Conservation (phyloP, 345 rosid genomes). For the Eucalyptus fibrosa region DNA sequence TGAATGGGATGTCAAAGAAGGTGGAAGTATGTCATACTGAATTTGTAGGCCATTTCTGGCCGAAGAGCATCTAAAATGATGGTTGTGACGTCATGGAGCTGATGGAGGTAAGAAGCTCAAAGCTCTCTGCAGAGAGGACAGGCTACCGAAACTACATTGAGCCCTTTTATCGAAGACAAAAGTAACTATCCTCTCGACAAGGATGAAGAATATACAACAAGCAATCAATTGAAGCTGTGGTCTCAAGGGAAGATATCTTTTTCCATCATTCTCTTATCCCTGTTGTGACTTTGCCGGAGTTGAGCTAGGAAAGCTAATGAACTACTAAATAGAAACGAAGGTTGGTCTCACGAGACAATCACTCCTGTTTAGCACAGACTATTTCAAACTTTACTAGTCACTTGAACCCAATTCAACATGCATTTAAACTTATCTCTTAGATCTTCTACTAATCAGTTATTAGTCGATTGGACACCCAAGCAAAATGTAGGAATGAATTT, state of each 20-base stretch:
- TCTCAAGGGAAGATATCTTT: background rate
- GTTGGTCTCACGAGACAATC: background rate
- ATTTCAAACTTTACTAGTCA: background rate
- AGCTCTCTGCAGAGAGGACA: slow-evolving; percentile 8
- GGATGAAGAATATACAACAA: slow-evolving; percentile 4
- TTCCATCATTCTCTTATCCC: background rate
- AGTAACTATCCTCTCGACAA: slow-evolving; percentile 8
- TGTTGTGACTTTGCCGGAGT: background rate
- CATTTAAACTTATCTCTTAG: background rate
- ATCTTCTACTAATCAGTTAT: too few species aligned
- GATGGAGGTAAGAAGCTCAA: slow-evolving; percentile 52
- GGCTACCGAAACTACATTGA: slow-evolving; percentile 67
- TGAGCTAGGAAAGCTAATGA: background rate
- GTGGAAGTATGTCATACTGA: background rate
- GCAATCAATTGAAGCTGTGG: background rate
- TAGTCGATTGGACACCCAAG: too few species aligned
- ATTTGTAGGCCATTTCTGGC: background rate
- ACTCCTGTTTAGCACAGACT: background rate
- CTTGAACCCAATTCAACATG: background rate
- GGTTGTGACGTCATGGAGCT: slow-evolving; percentile 30
- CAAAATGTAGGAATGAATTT: too few species aligned
- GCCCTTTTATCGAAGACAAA: slow-evolving; percentile 45
- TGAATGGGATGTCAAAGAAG: background rate
- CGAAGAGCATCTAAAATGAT: background rate
- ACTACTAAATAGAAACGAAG: background rate